Evolutionary conservation across 108 stramenopile genomes (phyloP), one percentile per base, ranked within the genome.

Genomic region (Pseudonitzschia multiseries): DNA sequence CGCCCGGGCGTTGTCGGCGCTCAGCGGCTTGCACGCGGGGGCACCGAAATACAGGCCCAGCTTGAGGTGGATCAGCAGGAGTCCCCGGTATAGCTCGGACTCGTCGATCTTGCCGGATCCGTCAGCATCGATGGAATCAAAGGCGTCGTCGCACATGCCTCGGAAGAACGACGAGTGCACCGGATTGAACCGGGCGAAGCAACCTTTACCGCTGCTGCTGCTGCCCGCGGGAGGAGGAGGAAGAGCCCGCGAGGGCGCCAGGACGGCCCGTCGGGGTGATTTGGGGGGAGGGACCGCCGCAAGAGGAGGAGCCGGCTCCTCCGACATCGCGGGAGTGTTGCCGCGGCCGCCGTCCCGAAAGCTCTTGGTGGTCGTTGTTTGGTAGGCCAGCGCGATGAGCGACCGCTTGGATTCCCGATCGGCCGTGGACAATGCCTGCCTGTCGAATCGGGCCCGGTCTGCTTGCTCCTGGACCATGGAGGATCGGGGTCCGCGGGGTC

Each of bases 21-120:
- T 79, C 3, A 89, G 79, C 5, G 93, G 93, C 75, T 79, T 79
- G 69, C 93, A 91, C 48, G 93, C 93, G 4, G 93, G 86, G 22
- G 93, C 82, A 18, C 93, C 93, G 15, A 83, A 86, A 74, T 89
- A 91, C n/a, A 73, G 73, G 12, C 87, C 93, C 60, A 90, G 59
- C 32, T 89, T 87, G 60, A 94, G 78, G 75, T 94, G 93, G 77
- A 94, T 87, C 65, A 90, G 70, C 17, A 94, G 64, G 61, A 94
- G 56, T 21, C 90, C 93, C 4, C 86, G 57, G 72, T 94, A 91
- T 60, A 94, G 60, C 59, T 94, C 90, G 18, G 86, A 87, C 70
- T 89, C 80, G 40, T 91, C 84, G 8, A 94, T 79, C 29, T 71
- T 68, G n/a, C 89, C 90, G 8, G 83, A 84, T 27, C 74, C 63